These are phyloP conservation scores for Corniculantispora saksenae DNA, from an alignment of 2,329 filamentous ascomycete species.

Conservation along the genomic window DNA sequence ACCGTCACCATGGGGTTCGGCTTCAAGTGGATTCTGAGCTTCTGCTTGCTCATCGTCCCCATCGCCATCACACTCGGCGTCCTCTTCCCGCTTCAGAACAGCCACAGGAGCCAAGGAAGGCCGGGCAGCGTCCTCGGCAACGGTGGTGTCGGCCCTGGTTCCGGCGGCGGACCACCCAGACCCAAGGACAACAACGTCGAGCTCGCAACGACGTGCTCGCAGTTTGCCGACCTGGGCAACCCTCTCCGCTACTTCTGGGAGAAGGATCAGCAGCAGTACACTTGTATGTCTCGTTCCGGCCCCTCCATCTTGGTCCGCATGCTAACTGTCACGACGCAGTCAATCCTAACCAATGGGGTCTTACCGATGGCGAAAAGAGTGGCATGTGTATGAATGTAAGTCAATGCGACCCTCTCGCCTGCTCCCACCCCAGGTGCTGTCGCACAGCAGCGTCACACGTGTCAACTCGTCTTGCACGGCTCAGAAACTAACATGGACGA, in stretches of 20 bases:
- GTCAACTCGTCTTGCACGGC: not conserved
- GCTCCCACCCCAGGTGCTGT: not conserved
- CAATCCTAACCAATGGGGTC: conserved; percentile 59
- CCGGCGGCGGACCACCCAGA: conserved; percentile 8
- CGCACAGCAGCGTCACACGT: conserved; percentile 10
- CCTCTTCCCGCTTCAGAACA: conserved; percentile 50
- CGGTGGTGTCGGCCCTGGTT: conserved; percentile 24
- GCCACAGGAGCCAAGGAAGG: conserved; percentile 43
- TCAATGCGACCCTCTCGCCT: conserved; percentile 21
- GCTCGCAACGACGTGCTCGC: conserved; percentile 42
- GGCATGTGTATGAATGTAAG: conserved; percentile 55
- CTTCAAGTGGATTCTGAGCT: conserved; percentile 49
- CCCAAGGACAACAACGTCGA: conserved; percentile 36
- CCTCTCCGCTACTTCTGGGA: conserved; percentile 36
- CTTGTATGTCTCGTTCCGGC: conserved; percentile 40
- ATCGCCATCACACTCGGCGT: conserved; percentile 51
- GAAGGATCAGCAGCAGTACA: conserved; percentile 45
- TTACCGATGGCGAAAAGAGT: conserved; percentile 39
- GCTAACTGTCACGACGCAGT: conserved; percentile 37
- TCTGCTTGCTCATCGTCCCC: conserved; percentile 50
- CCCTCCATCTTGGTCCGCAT: not conserved
- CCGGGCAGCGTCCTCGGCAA: conserved; percentile 44
- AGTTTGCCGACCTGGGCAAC: conserved; percentile 42
- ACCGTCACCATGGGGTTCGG: conserved; percentile 37
- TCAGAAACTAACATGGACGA: conserved; percentile 14